Evolutionary conservation across 2,329 filamentous ascomycete species (phyloP), one percentile per base, ranked within the genome.

Genomic region (Nothopassalora personata): DNA sequence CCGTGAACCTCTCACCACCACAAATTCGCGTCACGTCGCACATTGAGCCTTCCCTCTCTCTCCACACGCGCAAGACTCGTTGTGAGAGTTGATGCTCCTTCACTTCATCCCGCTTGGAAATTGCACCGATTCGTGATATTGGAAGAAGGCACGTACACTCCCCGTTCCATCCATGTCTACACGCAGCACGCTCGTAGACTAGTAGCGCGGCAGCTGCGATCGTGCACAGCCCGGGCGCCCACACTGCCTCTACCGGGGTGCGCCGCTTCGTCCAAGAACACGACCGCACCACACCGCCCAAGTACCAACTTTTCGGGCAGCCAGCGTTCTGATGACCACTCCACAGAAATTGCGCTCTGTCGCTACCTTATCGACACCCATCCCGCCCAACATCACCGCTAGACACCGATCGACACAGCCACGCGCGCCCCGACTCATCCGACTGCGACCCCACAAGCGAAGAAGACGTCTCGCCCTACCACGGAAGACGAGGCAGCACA

Each of bases 261-360:
- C 11, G 52, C 34, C 34, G 53, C 53, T 55, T 55, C 43, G 53
- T 55, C 53, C 53, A 33, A 49, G 53, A 55, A 23, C 53, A 55
- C 53, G 30, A 27, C 53, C 39, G 36, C 45, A 34, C 53, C 23
- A 31, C 23, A 43, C 46, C 18, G 43, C 53, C 33, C 27, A 5
- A 31, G 4, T 43, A 33, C 46, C 53, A 28, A 55, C 28, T 23
- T 48, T 55, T 54, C 36, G 53, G 39, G 53, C 30, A 34, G 5
- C 53, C 53, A 55, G 30, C 39, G 43, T 51, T 51, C 53, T 55
- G 15, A 55, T 55, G 53, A 55, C n/a, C 13, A 47, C 43, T 55
- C 28, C 46, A 48, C 53, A 55, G 53, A 55, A 55, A 54, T 55
- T 55, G 48, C 45, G 2, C 49, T 48, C 48, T 43, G 48, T 45